phyloP scores from a whole-genome alignment of 108 stramenopile genomes.

The Cyclostephanos tholiformis region DNA sequence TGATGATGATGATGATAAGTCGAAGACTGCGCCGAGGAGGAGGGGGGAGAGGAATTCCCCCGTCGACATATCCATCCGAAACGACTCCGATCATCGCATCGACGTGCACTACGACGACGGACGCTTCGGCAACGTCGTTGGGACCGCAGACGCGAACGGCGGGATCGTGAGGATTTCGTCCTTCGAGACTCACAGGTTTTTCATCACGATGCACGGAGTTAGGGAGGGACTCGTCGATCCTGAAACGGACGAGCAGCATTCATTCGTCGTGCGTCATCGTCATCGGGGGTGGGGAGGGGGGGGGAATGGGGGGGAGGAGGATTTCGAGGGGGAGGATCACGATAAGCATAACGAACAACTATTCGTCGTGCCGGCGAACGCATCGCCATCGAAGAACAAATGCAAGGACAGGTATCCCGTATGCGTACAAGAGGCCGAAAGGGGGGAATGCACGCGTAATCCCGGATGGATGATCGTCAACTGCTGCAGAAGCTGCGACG shows the following conservation, averaged over 20 bases:
- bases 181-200: conserved; percentile 36
- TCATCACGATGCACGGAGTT: conserved; percentile 46
- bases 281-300: neutral
- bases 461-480: conserved; percentile 70
- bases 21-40: too few relatives aligned
- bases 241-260: conserved; percentile 40
- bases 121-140: conserved; percentile 33
- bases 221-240: conserved; percentile 47
- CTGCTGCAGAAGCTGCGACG: conserved; percentile 60
- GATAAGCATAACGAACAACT: neutral
- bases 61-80: conserved; percentile 18
- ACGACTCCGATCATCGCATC: conserved; percentile 37
- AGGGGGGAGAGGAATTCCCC: neutral
- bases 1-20: too few relatives aligned
- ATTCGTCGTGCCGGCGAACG: conserved; percentile 34
- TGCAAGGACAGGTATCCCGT: conserved; percentile 49
- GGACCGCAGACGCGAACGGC: conserved; percentile 23
- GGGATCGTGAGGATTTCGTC: conserved; percentile 7
- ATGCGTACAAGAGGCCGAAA: conserved; percentile 49
- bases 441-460: conserved; percentile 60
- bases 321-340: neutral
- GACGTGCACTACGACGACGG: conserved; percentile 53
- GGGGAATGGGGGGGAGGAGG: too few relatives aligned
- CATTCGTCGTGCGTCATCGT: conserved; percentile 11
- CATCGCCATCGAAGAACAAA: conserved; percentile 30